phyloP scores from a whole-genome alignment of 768 basidiomycete species.

The Melanogaster broomeanus region DNA sequence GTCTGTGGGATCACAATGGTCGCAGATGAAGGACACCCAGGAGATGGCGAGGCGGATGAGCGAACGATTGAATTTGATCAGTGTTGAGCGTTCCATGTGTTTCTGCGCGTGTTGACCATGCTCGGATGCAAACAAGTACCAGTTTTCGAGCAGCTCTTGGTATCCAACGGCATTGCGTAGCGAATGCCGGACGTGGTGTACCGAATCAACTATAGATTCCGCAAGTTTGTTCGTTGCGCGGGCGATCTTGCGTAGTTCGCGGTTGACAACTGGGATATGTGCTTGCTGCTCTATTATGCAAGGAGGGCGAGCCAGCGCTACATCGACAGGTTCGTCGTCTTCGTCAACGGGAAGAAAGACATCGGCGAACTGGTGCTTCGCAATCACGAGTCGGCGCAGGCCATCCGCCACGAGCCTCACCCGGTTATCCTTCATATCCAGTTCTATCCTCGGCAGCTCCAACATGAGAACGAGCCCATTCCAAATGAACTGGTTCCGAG shows the following conservation, averaged over 20 bases:
- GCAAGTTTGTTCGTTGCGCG: slow-evolving; percentile 87
- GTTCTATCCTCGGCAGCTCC: slow-evolving; percentile 71
- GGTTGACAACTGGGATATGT: slow-evolving; percentile 87
- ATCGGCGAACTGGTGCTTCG: slow-evolving; percentile 77
- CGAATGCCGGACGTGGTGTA: slow-evolving; percentile 78
- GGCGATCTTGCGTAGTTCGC: slow-evolving; percentile 88
- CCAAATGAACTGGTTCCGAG: slow-evolving; percentile 87
- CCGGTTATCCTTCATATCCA: slow-evolving; percentile 84
- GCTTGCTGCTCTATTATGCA: slow-evolving; percentile 82
- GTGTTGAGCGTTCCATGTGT: slow-evolving; percentile 75
- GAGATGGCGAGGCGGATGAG: slow-evolving; percentile 91
- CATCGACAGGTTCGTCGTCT: slow-evolving; percentile 53
- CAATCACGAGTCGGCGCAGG: slow-evolving; percentile 66
- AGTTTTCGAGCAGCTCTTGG: slow-evolving; percentile 89
- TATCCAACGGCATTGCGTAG: slow-evolving; percentile 59
- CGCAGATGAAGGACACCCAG: slow-evolving; percentile 98
- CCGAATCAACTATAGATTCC: slow-evolving; percentile 90
- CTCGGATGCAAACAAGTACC: slow-evolving; percentile 96
- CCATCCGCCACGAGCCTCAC: slow-evolving; percentile 93
- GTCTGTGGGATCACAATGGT: slow-evolving; percentile 95
- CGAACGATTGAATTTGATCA: slow-evolving; percentile 77
- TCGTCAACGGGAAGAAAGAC: slow-evolving; percentile 64
- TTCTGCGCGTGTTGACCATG: slow-evolving; percentile 89
- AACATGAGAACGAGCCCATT: slow-evolving; percentile 84
- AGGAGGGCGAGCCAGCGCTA: slow-evolving; percentile 40